phyloP scores from a whole-genome alignment of 768 basidiomycete species.

The Suillus lakei region DNA sequence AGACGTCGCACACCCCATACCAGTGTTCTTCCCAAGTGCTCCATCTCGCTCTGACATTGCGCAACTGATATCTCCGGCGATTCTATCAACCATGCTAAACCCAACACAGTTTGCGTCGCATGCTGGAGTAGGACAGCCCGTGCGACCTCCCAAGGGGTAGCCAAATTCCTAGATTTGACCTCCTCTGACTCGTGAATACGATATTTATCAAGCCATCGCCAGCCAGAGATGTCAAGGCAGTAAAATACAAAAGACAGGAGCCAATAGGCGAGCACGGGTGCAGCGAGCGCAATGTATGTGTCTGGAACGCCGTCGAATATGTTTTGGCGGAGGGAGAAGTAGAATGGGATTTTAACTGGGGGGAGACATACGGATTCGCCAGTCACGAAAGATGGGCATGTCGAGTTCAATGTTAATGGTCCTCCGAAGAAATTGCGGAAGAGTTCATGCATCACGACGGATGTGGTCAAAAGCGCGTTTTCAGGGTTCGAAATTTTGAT shows the following conservation, averaged over 20 bases:
- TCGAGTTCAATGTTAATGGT: constrained; percentile 37
- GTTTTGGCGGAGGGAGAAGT: constrained; percentile 50
- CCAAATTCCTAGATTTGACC: constrained; percentile 74
- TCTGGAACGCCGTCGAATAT: constrained; percentile 70
- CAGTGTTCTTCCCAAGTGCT: constrained; percentile 46
- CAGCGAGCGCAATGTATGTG: constrained; percentile 66
- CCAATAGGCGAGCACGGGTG: constrained; percentile 90
- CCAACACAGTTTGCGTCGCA: constrained; percentile 78
- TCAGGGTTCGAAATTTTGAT: background rate
- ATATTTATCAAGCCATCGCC: constrained; percentile 80
- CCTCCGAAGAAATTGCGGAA: constrained; percentile 16
- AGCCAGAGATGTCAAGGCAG: constrained; percentile 74
- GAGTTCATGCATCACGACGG: constrained; percentile 17
- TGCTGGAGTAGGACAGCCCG: constrained; percentile 88
- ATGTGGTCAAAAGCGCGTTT: background rate
- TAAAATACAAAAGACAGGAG: constrained; percentile 78
- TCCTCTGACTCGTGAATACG: constrained; percentile 90
- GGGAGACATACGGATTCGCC: constrained; percentile 45
- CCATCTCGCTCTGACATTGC: constrained; percentile 48
- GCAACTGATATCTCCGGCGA: constrained; percentile 31
- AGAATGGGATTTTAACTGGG: constrained; percentile 52
- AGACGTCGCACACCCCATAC: constrained; percentile 41
- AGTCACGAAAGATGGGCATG: constrained; percentile 36
- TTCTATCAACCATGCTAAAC: constrained; percentile 66
- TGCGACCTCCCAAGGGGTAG: constrained; percentile 71